Evolutionary conservation across 2,329 filamentous ascomycete species (phyloP).

Genomic region (Cladosporium colombiae): DNA sequence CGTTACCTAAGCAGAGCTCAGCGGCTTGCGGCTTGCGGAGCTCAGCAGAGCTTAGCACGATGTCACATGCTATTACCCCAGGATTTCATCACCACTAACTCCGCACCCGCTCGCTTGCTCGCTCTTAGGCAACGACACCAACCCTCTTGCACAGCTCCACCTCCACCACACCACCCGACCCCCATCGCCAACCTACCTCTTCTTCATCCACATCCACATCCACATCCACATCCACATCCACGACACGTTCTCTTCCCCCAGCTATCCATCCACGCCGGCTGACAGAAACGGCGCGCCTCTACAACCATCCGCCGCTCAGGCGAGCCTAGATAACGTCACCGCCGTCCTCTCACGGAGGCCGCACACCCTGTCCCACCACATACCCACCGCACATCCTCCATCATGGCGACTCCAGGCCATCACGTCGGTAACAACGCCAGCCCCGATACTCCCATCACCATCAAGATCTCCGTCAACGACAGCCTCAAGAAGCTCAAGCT

Average conservation of each 20-base stretch:
- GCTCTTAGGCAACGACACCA: neutral
- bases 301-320: neutral
- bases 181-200: conserved; percentile 4
- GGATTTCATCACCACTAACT: too few relatives aligned
- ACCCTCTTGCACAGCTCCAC: neutral
- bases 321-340: conserved; percentile 7
- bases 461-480: conserved; percentile 82
- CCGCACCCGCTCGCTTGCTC: too few relatives aligned
- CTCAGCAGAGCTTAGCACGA: too few relatives aligned
- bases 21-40: too few relatives aligned
- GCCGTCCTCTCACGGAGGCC: too few relatives aligned
- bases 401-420: conserved; percentile 39
- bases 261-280: conserved; percentile 6
- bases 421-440: conserved; percentile 38
- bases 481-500: conserved; percentile 83
- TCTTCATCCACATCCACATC: neutral
- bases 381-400: conserved; percentile 20
- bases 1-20: neutral
- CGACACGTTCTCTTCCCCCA: neutral
- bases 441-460: conserved; percentile 73
- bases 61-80: too few relatives aligned
- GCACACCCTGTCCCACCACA: neutral
- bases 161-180: neutral
- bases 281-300: conserved; percentile 12
- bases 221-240: neutral